Base-by-base conservation (phyloP, 2,329 filamentous ascomycete genomes). In the Colletotrichum sp. region DNA sequence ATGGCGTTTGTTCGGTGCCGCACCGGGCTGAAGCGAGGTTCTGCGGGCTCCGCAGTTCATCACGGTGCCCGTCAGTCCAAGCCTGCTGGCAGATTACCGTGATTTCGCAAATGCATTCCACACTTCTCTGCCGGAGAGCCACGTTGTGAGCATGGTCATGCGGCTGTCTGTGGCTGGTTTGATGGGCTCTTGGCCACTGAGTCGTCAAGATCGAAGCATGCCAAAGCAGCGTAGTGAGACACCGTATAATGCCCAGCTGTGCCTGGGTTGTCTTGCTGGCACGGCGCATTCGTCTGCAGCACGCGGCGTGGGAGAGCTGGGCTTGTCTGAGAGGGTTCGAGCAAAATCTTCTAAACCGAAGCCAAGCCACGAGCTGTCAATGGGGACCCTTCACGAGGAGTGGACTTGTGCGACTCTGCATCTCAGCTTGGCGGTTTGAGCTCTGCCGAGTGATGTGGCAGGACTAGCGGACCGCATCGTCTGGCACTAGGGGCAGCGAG, bases 391-490 rank as follows among this genome's bases (percentile, higher is more conserved):
- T 61, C 52, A 48, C 16, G 48, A 26, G 52, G 36, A 32, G 61
- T 24, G 36, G 61, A 59, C 16, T 48, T 65, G 52, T 74, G 61
- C 61, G 30, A 71, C 67, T 71, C n/a, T 59, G 26, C 67, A 65
- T 71, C 59, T 74, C 59, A 55, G 71, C 71, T 74, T 71, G 71
- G 71, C 71, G 26, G 67, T 71, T 74, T 74, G 61, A 65, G 67
- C 67, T 70, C 34, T 64, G 48, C 71, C 48, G 21, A 36, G 67
- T 61, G 61, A 71, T 71, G 68, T 71, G 67, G 59, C 61, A 74
- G 61, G 34, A 52, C 32, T 65, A 59, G 30, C 59, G 36, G 67
- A 59, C 55, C 26, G 67, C 67, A 59, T 61, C 68, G 24, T 36
- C 68, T 63, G 14, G 36, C 6, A 13, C 36, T 65, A 36, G 36